Evolutionary conservation across 768 basidiomycete genomes (phyloP), one percentile per base, ranked within the genome.

Genomic region (Auriscalpium orientale): DNA sequence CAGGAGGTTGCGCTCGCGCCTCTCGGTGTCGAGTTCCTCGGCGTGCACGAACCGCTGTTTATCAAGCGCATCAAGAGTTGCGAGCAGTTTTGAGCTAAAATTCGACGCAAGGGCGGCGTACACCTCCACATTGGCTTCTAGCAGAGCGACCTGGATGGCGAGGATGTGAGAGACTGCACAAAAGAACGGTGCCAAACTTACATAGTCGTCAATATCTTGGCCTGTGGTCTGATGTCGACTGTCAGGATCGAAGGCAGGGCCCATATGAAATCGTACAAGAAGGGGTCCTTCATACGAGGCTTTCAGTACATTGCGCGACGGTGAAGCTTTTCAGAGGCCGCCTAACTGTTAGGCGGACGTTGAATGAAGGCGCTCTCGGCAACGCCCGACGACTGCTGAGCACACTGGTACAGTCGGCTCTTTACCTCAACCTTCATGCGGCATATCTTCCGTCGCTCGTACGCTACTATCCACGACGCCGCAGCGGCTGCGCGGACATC

Each of bases 401-500:
- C 3, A 2, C 2, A 28, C 3, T 28, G 22, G 22, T 28, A 28
- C 28, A 28, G 28, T 28, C 28, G 28, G 40, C 15, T 43, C 40
- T 43, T 8, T 43, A 18, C 40, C 15, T 43, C 40, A 13, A 8
- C 13, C 3, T 43, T 43, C 40, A 43, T 18, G 40, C 49, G 47
- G 51, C 34, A 74, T 50, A 65, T 70, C 52, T 50, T 76, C 46
- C 69, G 72, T 58, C 70, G 77, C 58, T 67, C 75, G 49, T 78
- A 78, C 62, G 63, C 71, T 40, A 68, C 74, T 36, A 46, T 80
- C 37, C 74, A 74, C 1, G 68, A 71, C 4, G 65, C 69, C 12
- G 77, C 76, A 4, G 70, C 71, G 0, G 55, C 56, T 38, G 87
- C 89, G 2, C 76, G 85, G 45, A 85, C 84, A 33, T 76, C 82